Percentiles rank a stretch among this genome's conserved stretches.
Evolutionary conservation across 805 yeast species (phyloP).

Genomic region (Metschnikowia gelsemii): DNA sequence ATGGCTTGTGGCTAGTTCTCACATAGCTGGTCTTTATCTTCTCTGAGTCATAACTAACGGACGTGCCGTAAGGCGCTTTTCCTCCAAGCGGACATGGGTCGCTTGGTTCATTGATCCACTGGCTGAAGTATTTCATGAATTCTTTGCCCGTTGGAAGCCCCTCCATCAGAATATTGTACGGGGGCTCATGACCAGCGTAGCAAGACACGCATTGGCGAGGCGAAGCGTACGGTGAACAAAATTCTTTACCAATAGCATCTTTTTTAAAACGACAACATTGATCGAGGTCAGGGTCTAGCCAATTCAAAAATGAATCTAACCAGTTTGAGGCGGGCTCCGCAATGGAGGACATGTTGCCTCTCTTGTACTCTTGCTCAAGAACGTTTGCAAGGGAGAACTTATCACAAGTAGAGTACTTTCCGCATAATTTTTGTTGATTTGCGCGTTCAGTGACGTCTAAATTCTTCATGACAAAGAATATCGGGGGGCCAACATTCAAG

Average conservation of each 20-base stretch:
- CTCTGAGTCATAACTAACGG: slow-evolving; percentile 38
- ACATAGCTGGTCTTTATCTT: slow-evolving; percentile 61
- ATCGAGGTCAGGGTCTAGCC: slow-evolving; percentile 82
- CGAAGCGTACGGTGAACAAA: slow-evolving; percentile 68
- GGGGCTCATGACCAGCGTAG: slow-evolving; percentile 53
- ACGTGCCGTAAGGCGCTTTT: slow-evolving; percentile 78
- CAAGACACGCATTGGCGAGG: slow-evolving; percentile 74
- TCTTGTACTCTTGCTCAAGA: slow-evolving; percentile 77
- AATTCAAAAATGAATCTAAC: slow-evolving; percentile 87
- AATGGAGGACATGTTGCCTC: slow-evolving; percentile 63
- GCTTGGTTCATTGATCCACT: slow-evolving; percentile 83
- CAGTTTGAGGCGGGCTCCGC: slow-evolving; percentile 86
- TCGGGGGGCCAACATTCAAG: slow-evolving; percentile 88
- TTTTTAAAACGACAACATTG: slow-evolving; percentile 80
- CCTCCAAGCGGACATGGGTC: slow-evolving; percentile 96
- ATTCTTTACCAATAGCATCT: slow-evolving; percentile 36
- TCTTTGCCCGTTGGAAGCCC: slow-evolving; percentile 76
- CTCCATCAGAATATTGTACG: slow-evolving; percentile 71
- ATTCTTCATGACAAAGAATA: slow-evolving; percentile 76
- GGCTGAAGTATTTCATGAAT: slow-evolving; percentile 67
- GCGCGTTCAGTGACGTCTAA: slow-evolving; percentile 58
- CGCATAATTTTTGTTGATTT: slow-evolving; percentile 77
- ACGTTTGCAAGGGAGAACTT: slow-evolving; percentile 76
- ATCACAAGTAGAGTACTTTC: slow-evolving; percentile 82
- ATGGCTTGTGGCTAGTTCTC: slow-evolving; percentile 75